Conservation (phyloP, 177 flowering plant genomes). For the Vitis hybrid region DNA sequence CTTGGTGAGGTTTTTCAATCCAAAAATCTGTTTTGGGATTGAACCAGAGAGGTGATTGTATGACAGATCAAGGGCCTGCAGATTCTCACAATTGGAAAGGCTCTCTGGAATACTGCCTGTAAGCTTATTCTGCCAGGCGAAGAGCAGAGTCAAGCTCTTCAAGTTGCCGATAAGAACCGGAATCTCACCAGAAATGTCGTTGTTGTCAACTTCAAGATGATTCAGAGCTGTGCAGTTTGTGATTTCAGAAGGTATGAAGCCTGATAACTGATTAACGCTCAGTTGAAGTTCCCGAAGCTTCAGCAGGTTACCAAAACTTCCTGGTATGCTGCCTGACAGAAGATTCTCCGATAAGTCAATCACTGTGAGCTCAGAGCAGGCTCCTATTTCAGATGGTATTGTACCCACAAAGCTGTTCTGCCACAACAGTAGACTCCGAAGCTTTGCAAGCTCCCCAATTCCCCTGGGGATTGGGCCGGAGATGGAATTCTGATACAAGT, state of each 20-base stretch:
- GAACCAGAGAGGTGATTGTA: slow-evolving; percentile 58
- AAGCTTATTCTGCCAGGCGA: slow-evolving; percentile 74
- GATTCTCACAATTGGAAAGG: slow-evolving; percentile 53
- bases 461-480: slow-evolving; percentile 61
- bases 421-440: slow-evolving; percentile 67
- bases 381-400: slow-evolving; percentile 70
- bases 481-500: slow-evolving; percentile 69
- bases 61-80: slow-evolving; percentile 79
- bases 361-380: slow-evolving; percentile 55
- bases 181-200: slow-evolving; percentile 62
- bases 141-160: slow-evolving; percentile 61
- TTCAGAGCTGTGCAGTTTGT: slow-evolving; percentile 53
- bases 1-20: slow-evolving; percentile 61
- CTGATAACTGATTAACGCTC: slow-evolving; percentile 67
- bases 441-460: slow-evolving; percentile 56
- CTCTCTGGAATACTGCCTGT: slow-evolving; percentile 63
- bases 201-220: slow-evolving; percentile 78
- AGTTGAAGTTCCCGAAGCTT: slow-evolving; percentile 69
- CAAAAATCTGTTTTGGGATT: slow-evolving; percentile 58
- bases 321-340: slow-evolving; percentile 65
- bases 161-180: slow-evolving; percentile 55
- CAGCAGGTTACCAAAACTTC: slow-evolving; percentile 49
- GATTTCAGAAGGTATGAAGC: slow-evolving; percentile 57
- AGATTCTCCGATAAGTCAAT: slow-evolving; percentile 71
- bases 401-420: slow-evolving; percentile 75